phyloP scores from a whole-genome alignment of 169 alveolate species.

The Cryptosporidium xiaoi region DNA sequence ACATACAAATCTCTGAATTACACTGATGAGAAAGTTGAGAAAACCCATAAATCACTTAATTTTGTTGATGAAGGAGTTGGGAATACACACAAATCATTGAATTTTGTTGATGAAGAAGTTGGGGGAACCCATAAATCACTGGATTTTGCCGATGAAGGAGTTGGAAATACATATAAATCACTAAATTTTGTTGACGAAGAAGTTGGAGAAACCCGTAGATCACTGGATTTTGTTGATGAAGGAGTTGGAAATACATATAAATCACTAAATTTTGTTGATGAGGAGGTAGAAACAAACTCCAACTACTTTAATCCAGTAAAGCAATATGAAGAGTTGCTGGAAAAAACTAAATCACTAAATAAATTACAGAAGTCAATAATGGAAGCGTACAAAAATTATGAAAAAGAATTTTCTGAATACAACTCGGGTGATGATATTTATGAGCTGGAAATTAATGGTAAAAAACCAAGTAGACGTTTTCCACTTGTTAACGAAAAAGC shows the following conservation, averaged over 20 bases:
- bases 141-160: neutral
- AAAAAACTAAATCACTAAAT: constrained; percentile 52
- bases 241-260: constrained; percentile 1
- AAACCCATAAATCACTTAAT: constrained; percentile 3
- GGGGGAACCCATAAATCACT: constrained; percentile 1
- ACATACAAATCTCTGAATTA: neutral
- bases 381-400: constrained; percentile 20
- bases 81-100: neutral
- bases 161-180: neutral
- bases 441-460: neutral
- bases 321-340: constrained; percentile 40
- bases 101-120: constrained; percentile 1
- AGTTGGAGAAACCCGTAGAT: neutral
- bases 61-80: neutral
- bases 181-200: neutral
- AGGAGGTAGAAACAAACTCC: constrained; percentile 9
- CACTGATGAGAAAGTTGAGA: neutral
- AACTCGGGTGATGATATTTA: neutral
- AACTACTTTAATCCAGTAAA: constrained; percentile 12
- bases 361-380: constrained; percentile 53
- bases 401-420: neutral
- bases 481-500: constrained; percentile 50
- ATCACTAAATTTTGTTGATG: neutral
- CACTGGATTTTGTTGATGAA: constrained; percentile 4
- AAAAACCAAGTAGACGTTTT: neutral